Evolutionary conservation across 805 yeast genomes (phyloP), one percentile per base, ranked within the genome.

Genomic region (Spathaspora gorwiae): DNA sequence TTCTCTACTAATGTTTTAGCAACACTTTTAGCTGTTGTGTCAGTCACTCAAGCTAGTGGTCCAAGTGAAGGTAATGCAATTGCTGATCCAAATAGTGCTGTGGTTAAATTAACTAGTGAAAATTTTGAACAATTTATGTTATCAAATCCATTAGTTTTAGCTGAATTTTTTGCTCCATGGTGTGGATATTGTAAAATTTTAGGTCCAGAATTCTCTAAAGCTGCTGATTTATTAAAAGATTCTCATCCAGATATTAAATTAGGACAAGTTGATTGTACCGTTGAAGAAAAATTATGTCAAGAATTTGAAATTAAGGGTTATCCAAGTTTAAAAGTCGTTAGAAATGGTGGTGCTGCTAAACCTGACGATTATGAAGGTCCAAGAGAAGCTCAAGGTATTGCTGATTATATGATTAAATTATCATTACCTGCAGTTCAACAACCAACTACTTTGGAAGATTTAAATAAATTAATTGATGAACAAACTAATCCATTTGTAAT

Each of bases 131-230:
- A 73, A 12, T 88, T 87, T 65, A 67, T 92, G 52, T 66, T 70
- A 40, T 80, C 76, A 45, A 85, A 90, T 71, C 86, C 89, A 32
- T 74, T 90, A 54, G 95, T 88, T 19, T 70, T 88, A 50, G 85
- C 92, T 15, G 95, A 88, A 68, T 88, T 88, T 68, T 88, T 84
- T 64, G 96, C 96, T 13, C 95, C 97, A 63, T 92, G 98, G 97
- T 90, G 97, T 76, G 97, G 97, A 13, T 94, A 90, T 72, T 90
- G 97, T 77, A 89, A 90, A 74, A 78, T 78, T 41, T 70, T 88
- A 53, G 96, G 89, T 10, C 96, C 96, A 32, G 84, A 88, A 65
- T 87, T 76, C 54, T 72, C 81, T 43, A 66, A 78, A 55, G 96
- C 96, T 43, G 88, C 92, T 42, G 81, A 83, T 54, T 55, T 59